phyloP scores from a whole-genome alignment of 306 rosid species.

The Quercus gilva region DNA sequence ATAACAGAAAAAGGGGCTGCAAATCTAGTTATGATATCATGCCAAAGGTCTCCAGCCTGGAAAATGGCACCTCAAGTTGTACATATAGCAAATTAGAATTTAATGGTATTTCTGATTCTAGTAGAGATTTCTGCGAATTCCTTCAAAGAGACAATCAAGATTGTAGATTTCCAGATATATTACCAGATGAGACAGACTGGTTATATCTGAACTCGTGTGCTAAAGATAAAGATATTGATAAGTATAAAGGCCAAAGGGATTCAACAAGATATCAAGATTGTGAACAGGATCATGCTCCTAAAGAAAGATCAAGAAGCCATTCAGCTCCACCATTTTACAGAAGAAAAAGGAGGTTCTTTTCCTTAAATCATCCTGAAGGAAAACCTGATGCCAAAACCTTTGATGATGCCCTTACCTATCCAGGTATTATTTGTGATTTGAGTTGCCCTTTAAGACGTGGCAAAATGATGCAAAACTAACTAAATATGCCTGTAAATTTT shows the following conservation, averaged over 20 bases:
- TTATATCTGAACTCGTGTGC: constrained; percentile 23
- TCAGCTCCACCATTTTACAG: constrained; percentile 84
- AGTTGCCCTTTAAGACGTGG: constrained; percentile 3
- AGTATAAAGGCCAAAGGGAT: constrained; percentile 28
- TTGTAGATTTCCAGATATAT: constrained; percentile 23
- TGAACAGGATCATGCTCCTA: constrained; percentile 20
- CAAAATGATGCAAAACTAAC: constrained; percentile 3
- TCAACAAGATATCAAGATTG: constrained; percentile 24
- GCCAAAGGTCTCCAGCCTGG: constrained; percentile 30
- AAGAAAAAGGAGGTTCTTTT: constrained; percentile 54
- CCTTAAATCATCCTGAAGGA: constrained; percentile 45
- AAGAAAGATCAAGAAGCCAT: constrained; percentile 50
- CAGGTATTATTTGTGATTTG: constrained; percentile 38
- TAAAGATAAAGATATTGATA: constrained; percentile 25
- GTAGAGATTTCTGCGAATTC: constrained; percentile 20
- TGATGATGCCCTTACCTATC: constrained; percentile 28
- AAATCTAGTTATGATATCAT: constrained; percentile 27
- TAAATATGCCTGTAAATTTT: constrained; percentile 18
- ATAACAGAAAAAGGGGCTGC: constrained; percentile 35
- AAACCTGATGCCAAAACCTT: constrained; percentile 29
- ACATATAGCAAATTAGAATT: constrained; percentile 27
- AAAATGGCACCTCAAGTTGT: constrained; percentile 34
- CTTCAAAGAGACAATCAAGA: constrained; percentile 28
- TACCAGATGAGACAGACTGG: constrained; percentile 36
- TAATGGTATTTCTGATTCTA: constrained; percentile 32